A percentile compares a stretch with the other conserved stretches of the same genome.
These are phyloP conservation scores for Lactifluus pinguis DNA, from an alignment of 768 basidiomycete species.

Conservation along the genomic window DNA sequence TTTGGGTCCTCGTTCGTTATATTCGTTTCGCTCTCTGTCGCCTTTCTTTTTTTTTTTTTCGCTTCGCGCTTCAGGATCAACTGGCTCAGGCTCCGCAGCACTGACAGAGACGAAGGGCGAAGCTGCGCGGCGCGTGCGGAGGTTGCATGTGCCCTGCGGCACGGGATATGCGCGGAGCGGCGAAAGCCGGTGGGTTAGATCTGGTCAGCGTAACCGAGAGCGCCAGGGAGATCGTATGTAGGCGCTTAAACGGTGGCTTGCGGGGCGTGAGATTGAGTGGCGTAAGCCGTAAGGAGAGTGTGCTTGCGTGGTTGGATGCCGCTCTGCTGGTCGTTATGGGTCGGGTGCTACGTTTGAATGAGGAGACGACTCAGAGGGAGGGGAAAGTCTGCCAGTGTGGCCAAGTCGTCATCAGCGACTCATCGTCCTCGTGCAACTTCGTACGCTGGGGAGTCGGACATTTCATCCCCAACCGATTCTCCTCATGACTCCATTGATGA, in stretches of 20 bases:
- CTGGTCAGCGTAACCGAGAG: conserved; percentile 21
- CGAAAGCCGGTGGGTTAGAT: not conserved
- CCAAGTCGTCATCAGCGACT: too few relatives aligned
- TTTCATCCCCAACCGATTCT: not conserved
- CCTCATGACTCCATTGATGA: too few relatives aligned
- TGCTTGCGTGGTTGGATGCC: conserved; percentile 30
- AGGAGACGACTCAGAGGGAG: conserved; percentile 20
- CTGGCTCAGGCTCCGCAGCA: too few relatives aligned
- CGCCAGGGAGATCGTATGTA: conserved; percentile 19
- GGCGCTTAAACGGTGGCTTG: not conserved
- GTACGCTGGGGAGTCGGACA: too few relatives aligned
- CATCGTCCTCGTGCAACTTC: too few relatives aligned
- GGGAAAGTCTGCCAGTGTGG: not conserved
- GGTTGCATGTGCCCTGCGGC: not conserved
- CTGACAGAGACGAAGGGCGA: too few relatives aligned
- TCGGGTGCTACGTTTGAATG: conserved; percentile 21
- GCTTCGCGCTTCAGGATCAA: too few relatives aligned
- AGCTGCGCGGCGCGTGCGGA: not conserved
- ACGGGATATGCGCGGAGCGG: not conserved
- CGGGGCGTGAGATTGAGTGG: not conserved
- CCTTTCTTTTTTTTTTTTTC: too few relatives aligned
- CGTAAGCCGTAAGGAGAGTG: conserved; percentile 28
- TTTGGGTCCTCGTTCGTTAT: too few relatives aligned
- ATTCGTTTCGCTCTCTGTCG: too few relatives aligned
- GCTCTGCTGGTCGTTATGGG: conserved; percentile 24